Percentiles rank a stretch among this genome's conserved stretches.
Evolutionary conservation across 371 early-diverging fungal genomes (phyloP).

Genomic region (Apophysomyces variabilis): DNA sequence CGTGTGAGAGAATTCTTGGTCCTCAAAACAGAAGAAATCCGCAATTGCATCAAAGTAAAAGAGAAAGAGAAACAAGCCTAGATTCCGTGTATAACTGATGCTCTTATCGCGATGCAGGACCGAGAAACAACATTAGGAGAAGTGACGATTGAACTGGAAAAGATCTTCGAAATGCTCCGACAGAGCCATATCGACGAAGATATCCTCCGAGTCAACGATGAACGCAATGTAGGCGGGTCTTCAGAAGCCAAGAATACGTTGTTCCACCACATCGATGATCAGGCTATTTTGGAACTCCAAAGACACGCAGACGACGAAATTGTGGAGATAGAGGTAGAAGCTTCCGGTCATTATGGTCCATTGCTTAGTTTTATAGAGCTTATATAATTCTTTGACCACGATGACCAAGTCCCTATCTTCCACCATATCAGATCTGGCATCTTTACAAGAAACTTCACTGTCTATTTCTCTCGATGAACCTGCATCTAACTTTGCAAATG

Average conservation of each 20-base stretch:
- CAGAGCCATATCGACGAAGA: conserved; percentile 38
- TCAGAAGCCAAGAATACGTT: conserved; percentile 24
- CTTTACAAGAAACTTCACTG: conserved; percentile 28
- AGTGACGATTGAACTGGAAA: conserved; percentile 43
- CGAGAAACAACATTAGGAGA: conserved; percentile 37
- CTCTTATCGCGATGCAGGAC: conserved; percentile 24
- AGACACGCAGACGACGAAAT: conserved; percentile 52
- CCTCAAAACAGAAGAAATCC: conserved; percentile 28
- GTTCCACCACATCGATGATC: conserved; percentile 54
- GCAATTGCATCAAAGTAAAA: conserved; percentile 35
- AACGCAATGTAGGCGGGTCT: conserved; percentile 8
- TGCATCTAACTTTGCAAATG: conserved; percentile 29
- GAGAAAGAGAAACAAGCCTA: conserved; percentile 4
- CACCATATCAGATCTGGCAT: conserved; percentile 31
- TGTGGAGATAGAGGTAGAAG: conserved; percentile 44
- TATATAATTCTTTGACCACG: conserved; percentile 22
- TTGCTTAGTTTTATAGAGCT: conserved; percentile 19
- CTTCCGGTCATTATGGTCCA: background rate
- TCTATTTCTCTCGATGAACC: conserved; percentile 34
- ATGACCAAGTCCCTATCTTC: conserved; percentile 31
- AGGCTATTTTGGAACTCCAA: conserved; percentile 51
- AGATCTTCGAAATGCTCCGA: conserved; percentile 41
- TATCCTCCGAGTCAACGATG: conserved; percentile 38
- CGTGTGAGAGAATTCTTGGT: conserved; percentile 41
- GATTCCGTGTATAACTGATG: background rate